Evolutionary conservation across 768 basidiomycete genomes (phyloP).

Genomic region (Phlebiopsis gigantea): DNA sequence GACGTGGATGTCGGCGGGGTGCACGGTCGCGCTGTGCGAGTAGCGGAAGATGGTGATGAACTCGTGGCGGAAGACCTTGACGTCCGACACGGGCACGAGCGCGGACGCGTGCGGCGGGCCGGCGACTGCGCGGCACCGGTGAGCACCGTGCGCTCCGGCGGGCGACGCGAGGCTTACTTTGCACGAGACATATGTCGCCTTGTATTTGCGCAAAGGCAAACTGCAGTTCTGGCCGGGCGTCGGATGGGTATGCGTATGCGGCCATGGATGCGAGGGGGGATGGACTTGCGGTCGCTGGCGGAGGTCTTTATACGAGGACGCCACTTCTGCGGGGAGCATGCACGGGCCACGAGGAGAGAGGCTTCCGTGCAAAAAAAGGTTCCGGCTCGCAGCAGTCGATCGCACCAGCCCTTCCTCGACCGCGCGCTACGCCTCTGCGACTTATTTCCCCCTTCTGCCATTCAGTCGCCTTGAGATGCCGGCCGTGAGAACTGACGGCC

Average conservation of each 20-base stretch:
- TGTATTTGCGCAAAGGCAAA: conserved; percentile 26
- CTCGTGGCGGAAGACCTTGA: conserved; percentile 30
- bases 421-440: not conserved
- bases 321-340: too few relatives aligned
- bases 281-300: not conserved
- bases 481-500: too few relatives aligned
- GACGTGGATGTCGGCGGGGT: conserved; percentile 31
- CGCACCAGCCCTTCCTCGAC: not conserved
- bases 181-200: conserved; percentile 24
- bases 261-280: not conserved
- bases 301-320: not conserved
- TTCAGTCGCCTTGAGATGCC: too few relatives aligned
- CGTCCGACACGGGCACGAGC: conserved; percentile 3
- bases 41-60: conserved; percentile 36
- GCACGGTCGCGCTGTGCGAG: conserved; percentile 28
- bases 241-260: not conserved
- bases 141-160: too few relatives aligned
- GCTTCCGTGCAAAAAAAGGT: not conserved
- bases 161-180: conserved; percentile 15
- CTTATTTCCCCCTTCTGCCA: too few relatives aligned
- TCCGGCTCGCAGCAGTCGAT: not conserved
- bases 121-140: not conserved
- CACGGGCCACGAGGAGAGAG: not conserved
- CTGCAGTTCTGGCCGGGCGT: not conserved
- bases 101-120: too few relatives aligned